A percentile compares a stretch with the other conserved stretches of the same genome.
Conservation (phyloP, 2,329 filamentous ascomycete genomes). For the Apiospora rasikravindrae region DNA sequence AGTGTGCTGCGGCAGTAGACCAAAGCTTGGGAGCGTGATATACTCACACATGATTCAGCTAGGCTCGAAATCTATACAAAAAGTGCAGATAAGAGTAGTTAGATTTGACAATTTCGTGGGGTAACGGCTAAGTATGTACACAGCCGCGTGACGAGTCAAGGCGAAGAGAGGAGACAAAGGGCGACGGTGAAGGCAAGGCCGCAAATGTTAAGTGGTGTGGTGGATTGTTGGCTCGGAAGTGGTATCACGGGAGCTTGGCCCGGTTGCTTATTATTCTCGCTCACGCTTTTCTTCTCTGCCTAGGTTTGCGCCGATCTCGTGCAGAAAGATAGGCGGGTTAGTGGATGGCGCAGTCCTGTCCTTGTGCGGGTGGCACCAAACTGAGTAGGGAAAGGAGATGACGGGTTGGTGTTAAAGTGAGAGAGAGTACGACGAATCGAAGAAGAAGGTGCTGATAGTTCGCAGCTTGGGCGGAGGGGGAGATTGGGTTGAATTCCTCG, state of each 20-base stretch:
- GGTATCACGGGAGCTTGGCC: not conserved
- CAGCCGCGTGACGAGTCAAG: constrained; percentile 13
- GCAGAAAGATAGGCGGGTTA: not conserved
- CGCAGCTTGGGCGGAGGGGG: constrained; percentile 3
- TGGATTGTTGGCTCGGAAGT: not conserved
- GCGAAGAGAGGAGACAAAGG: not conserved
- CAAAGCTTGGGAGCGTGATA: not conserved
- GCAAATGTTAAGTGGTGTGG: not conserved
- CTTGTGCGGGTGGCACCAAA: not conserved
- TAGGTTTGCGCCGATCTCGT: not conserved
- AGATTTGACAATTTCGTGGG: constrained; percentile 6
- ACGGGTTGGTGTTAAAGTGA: not conserved
- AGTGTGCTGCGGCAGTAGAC: not conserved
- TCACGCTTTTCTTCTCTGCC: not conserved
- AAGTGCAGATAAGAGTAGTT: constrained; percentile 9
- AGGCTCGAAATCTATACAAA: not conserved
- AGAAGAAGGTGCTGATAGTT: constrained; percentile 5
- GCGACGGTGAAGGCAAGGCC: constrained; percentile 2
- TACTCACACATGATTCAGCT: constrained; percentile 14
- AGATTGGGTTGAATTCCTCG: not conserved
- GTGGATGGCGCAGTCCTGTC: not conserved
- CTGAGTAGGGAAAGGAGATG: not conserved
- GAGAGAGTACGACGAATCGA: not conserved
- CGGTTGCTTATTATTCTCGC: not conserved
- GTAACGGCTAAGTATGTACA: not conserved